Base-by-base conservation (phyloP, 129 eudicot genomes). In the Centaurea solstitialis region DNA sequence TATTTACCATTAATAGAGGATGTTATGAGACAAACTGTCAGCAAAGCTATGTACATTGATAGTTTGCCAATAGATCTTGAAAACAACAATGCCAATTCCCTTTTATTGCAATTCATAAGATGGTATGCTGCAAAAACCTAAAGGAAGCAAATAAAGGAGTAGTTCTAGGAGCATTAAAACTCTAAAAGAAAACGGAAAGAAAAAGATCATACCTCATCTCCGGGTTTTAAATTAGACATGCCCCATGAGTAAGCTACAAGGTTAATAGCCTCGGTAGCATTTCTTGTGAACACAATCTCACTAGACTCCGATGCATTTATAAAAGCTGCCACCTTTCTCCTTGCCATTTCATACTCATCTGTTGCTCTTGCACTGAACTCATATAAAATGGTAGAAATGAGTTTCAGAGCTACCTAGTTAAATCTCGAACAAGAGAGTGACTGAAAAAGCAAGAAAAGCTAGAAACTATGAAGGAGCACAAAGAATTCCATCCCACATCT, bases 171-270 rank as follows among this genome's bases (percentile, higher is more conserved):
- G 62, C 8, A 50, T 15, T 15, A 57, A 57, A 17, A 57, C 65
- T 57, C 79, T 75, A 10, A 21, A 28, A 24, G 71, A 66, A 43
- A 18, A 47, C 35, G 22, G 22, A 28, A 33, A 5, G n/a, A 41
- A 64, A 35, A 77, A 76, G 65, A 41, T 8, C 78, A 79, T 15
- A 92, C 99, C 98, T 96, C 98, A 71, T 96, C 99, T 0, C 84
- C 86, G 20, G 93, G 79, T 82, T 84, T 91, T 72, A 96, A 79
- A 81, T 91, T 91, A 40, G 95, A 64, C 39, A 88, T 87, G 43
- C 96, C 99, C 99, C 99, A 96, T 65, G 98, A 89, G 74, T 96
- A 91, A 47, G 99, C 99, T 76, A 96, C 97, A 53, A 96, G 90
- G 85, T 96, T 96, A 64, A 96, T 96, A 59, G 99, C 98, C 80